phyloP scores from a whole-genome alignment of 345 rosid genomes.

The Camelina sativa region DNA sequence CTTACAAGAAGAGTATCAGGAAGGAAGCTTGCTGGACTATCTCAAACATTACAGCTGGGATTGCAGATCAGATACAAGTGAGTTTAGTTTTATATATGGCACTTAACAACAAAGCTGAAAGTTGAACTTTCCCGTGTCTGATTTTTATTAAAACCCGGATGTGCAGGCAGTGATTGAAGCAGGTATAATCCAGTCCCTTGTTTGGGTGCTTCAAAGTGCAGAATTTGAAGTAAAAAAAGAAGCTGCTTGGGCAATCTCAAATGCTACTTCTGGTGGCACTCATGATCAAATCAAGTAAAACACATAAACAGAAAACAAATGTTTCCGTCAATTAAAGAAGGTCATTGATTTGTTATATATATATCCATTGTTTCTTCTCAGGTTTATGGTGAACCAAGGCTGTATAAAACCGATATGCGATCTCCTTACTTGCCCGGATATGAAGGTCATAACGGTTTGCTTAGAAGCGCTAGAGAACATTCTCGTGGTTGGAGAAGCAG shows the following conservation, averaged over 20 bases:
- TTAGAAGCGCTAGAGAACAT: constrained; percentile 82
- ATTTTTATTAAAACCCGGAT: constrained; percentile 2
- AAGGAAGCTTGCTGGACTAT: constrained; percentile 97
- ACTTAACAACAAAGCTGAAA: not conserved
- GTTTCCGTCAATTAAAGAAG: not conserved
- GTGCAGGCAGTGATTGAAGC: constrained; percentile 73
- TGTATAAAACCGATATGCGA: constrained; percentile 78
- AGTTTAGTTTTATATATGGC: constrained; percentile 20
- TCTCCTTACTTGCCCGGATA: constrained; percentile 78
- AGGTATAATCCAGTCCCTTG: constrained; percentile 58
- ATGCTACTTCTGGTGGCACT: constrained; percentile 78
- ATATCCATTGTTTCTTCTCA: constrained; percentile 26
- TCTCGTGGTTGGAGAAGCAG: constrained; percentile 73
- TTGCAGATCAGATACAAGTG: constrained; percentile 49
- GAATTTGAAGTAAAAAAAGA: constrained; percentile 88
- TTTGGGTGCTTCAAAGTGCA: constrained; percentile 62
- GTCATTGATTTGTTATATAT: not conserved
- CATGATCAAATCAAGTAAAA: constrained; percentile 76
- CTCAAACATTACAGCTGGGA: constrained; percentile 90
- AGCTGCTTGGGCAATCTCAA: constrained; percentile 87
- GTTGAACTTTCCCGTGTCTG: not conserved
- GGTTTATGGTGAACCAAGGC: constrained; percentile 69
- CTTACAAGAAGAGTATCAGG: constrained; percentile 79
- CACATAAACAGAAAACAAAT: not conserved
- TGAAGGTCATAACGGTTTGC: constrained; percentile 71